Percentiles rank a stretch among this genome's conserved stretches.
These are phyloP conservation scores for Nitzschia inconspicua DNA, from an alignment of 108 stramenopile genomes.

Conservation along the genomic window DNA sequence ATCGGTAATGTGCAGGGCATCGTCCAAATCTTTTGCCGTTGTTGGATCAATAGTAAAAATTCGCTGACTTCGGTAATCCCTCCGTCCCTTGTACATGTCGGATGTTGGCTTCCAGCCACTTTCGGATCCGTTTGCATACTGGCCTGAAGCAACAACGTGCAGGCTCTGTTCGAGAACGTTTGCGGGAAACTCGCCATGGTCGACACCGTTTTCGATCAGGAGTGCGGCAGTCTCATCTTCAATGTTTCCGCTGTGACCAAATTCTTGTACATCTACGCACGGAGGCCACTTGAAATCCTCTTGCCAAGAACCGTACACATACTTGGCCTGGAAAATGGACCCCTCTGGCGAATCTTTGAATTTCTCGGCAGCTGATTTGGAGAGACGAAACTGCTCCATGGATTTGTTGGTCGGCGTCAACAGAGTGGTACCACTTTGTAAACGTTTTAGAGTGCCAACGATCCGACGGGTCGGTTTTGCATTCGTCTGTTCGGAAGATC, in stretches of 20 bases:
- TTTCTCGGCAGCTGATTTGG: conserved; percentile 13
- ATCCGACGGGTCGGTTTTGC: conserved; percentile 40
- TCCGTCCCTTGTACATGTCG: conserved; percentile 59
- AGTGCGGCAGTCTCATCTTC: conserved; percentile 90
- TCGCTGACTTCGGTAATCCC: conserved; percentile 74
- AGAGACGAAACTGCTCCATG: conserved; percentile 58
- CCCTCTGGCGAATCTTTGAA: conserved; percentile 30
- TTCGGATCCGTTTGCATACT: conserved; percentile 34
- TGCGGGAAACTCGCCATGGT: conserved; percentile 88
- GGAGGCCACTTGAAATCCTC: conserved; percentile 70
- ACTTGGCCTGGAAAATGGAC: conserved; percentile 60
- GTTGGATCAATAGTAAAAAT: conserved; percentile 97
- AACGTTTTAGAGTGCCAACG: conserved; percentile 62
- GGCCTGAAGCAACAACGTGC: conserved; percentile 56
- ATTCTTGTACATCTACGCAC: conserved; percentile 48
- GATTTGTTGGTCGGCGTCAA: conserved; percentile 66
- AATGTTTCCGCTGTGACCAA: conserved; percentile 76
- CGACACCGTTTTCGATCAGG: conserved; percentile 71
- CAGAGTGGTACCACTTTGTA: conserved; percentile 38
- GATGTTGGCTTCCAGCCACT: conserved; percentile 84
- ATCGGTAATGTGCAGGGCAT: conserved; percentile 85
- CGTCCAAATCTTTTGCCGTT: conserved; percentile 94
- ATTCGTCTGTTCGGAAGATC: conserved; percentile 23
- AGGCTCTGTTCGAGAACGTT: conserved; percentile 73
- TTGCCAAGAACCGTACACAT: conserved; percentile 63